phyloP scores from a whole-genome alignment of 805 yeast genomes.

The Candida broadrunensis region DNA sequence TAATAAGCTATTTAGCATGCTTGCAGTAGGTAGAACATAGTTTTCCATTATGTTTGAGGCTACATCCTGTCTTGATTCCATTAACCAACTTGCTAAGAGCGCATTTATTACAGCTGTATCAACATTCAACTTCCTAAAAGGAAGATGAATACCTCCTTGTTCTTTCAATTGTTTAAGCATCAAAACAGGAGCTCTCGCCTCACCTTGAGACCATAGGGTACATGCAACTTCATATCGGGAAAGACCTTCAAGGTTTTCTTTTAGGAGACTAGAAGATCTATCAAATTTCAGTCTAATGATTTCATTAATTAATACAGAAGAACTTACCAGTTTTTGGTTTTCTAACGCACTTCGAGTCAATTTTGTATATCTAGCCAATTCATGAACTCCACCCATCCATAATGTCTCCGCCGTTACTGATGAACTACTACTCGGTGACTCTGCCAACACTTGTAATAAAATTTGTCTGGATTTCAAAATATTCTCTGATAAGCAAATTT shows the following conservation, averaged over 20 bases:
- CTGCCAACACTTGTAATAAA: slow-evolving; percentile 26
- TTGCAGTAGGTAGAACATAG: slow-evolving; percentile 51
- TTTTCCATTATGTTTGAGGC: slow-evolving; percentile 54
- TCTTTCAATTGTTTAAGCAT: slow-evolving; percentile 37
- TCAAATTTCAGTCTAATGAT: slow-evolving; percentile 22
- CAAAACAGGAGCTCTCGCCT: slow-evolving; percentile 53
- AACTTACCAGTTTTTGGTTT: slow-evolving; percentile 50
- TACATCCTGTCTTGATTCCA: slow-evolving; percentile 67
- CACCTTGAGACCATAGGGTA: slow-evolving; percentile 64
- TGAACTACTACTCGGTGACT: background rate
- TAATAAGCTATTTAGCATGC: slow-evolving; percentile 2
- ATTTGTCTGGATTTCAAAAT: slow-evolving; percentile 42
- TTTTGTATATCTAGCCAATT: slow-evolving; percentile 41
- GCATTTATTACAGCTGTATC: slow-evolving; percentile 26
- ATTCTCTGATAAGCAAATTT: slow-evolving; percentile 38
- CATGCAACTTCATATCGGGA: slow-evolving; percentile 52
- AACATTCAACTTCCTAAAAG: slow-evolving; percentile 15
- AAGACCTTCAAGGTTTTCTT: slow-evolving; percentile 10
- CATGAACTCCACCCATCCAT: slow-evolving; percentile 29
- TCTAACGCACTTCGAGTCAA: slow-evolving; percentile 33
- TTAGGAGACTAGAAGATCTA: slow-evolving; percentile 5
- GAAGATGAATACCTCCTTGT: slow-evolving; percentile 9
- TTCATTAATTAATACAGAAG: slow-evolving; percentile 44
- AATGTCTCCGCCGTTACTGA: slow-evolving; percentile 4
- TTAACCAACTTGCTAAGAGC: slow-evolving; percentile 65